Conservation (phyloP, 2,329 filamentous ascomycete genomes). For the Sclerotinia nivalis region DNA sequence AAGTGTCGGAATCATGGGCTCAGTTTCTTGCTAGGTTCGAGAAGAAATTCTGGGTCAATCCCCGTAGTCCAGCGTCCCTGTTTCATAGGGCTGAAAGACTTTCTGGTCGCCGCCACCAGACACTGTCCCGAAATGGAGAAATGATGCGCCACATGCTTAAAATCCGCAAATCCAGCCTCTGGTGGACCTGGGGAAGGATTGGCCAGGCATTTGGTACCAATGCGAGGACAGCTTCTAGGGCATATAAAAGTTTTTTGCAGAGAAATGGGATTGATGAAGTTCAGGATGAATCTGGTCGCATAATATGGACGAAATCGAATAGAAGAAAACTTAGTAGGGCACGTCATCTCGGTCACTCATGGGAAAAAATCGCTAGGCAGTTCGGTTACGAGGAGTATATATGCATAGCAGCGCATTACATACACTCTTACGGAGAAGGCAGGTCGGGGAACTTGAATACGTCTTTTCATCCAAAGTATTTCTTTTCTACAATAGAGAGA, state of each 20-base stretch:
- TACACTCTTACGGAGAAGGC: background rate
- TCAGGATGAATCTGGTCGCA: background rate
- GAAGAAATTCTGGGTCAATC: conserved; percentile 6
- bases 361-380: conserved; percentile 2
- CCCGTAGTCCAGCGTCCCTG: background rate
- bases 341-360: conserved; percentile 7
- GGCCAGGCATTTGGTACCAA: conserved; percentile 13
- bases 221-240: background rate
- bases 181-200: conserved; percentile 7
- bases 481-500: background rate
- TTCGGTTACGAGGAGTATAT: background rate
- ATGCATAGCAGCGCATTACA: conserved; percentile 8
- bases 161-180: background rate
- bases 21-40: background rate
- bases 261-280: background rate
- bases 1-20: conserved; percentile 12
- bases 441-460: background rate
- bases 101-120: conserved; percentile 1
- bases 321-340: background rate
- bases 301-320: background rate
- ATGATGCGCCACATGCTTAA: conserved; percentile 10
- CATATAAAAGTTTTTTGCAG: background rate
- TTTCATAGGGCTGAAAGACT: background rate
- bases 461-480: background rate
- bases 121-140: background rate